Evolutionary conservation across 2,329 filamentous ascomycete genomes (phyloP).

Genomic region (Colletotrichum tropicicola): DNA sequence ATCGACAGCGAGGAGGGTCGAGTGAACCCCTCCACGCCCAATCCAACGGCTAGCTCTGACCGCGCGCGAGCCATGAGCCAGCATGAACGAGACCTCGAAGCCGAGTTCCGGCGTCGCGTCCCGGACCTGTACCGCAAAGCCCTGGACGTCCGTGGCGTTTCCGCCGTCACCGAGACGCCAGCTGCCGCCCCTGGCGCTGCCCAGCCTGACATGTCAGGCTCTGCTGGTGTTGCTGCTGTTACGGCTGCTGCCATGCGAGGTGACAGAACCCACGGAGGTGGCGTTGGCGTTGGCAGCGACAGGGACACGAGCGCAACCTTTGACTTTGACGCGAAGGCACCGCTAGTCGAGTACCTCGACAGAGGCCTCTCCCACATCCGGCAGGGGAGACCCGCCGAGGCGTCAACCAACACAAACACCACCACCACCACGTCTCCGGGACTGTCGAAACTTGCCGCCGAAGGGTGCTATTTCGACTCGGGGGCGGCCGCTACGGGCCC

Average conservation of each 20-base stretch:
- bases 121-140: constrained; percentile 57
- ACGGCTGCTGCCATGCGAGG: not conserved
- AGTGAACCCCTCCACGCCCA: constrained; percentile 3
- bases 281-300: not conserved
- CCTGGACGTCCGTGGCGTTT: constrained; percentile 41
- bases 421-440: constrained; percentile 33
- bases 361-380: constrained; percentile 55
- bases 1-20: constrained; percentile 23
- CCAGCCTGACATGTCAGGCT: constrained; percentile 34
- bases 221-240: too few relatives aligned
- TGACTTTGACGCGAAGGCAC: constrained; percentile 51
- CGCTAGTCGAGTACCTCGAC: constrained; percentile 58
- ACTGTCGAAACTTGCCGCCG: constrained; percentile 41
- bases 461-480: constrained; percentile 37
- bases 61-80: constrained; percentile 50
- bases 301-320: constrained; percentile 1
- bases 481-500: not conserved
- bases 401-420: constrained; percentile 27
- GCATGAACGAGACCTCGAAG: constrained; percentile 58
- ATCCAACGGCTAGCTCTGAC: constrained; percentile 37
- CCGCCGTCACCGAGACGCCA: constrained; percentile 2
- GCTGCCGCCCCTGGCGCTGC: constrained; percentile 18
- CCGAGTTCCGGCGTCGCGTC: constrained; percentile 55
- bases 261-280: not conserved
- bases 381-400: constrained; percentile 31